Evolutionary conservation across 495 filamentous ascomycete genomes (phyloP).

Genomic region (Penicillium arizonense): DNA sequence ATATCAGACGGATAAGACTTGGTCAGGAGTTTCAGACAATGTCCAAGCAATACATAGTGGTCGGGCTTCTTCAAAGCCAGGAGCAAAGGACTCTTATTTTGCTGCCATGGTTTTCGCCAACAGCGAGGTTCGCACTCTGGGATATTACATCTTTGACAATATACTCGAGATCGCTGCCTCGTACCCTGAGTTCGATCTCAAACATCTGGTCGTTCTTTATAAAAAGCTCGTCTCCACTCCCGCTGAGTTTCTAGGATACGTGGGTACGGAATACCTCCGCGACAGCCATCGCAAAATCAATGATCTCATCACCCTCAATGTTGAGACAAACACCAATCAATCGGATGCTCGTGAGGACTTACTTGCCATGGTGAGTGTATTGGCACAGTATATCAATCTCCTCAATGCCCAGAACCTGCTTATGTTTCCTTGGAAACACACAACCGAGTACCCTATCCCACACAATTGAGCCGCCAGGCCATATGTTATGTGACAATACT

Average conservation of each 20-base stretch:
- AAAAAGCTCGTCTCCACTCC: background rate
- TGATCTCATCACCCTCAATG: background rate
- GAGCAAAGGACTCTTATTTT: constrained; percentile 12
- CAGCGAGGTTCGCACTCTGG: constrained; percentile 10
- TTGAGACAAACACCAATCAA: constrained; percentile 2
- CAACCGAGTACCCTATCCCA: constrained; percentile 5
- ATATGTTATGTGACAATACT: no score
- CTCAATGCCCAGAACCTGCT: constrained; percentile 16
- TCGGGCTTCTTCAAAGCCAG: background rate
- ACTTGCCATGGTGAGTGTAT: constrained; percentile 11
- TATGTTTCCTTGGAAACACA: constrained; percentile 14
- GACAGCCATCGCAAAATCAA: constrained; percentile 7
- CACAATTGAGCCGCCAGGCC: background rate
- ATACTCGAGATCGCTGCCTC: constrained; percentile 5
- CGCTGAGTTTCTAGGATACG: constrained; percentile 11
- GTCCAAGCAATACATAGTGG: constrained; percentile 6
- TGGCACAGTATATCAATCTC: constrained; percentile 14
- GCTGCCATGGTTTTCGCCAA: constrained; percentile 13
- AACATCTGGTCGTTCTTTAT: constrained; percentile 9
- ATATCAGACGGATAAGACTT: constrained; percentile 6
- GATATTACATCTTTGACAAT: constrained; percentile 12
- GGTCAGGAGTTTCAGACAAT: constrained; percentile 6
- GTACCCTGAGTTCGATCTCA: constrained; percentile 4
- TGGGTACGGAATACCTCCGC: constrained; percentile 2
- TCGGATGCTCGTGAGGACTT: constrained; percentile 8